phyloP scores from a whole-genome alignment of 192 early-diverging fungal genomes.

The Podila horticola region DNA sequence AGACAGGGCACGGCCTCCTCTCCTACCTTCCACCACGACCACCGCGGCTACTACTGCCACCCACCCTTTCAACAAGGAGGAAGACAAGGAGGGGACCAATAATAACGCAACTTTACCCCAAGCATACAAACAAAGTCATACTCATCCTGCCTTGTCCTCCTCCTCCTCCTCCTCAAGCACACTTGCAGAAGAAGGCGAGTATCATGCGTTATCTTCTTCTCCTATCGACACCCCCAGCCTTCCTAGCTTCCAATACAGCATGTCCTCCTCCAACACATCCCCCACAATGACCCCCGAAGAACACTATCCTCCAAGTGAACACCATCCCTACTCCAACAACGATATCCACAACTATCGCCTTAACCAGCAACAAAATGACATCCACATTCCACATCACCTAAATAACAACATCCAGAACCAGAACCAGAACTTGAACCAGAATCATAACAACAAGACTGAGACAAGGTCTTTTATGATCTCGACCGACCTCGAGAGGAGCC shows the following conservation, averaged over 20 bases:
- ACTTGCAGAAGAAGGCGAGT: neutral
- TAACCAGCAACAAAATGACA: neutral
- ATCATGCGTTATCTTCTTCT: neutral
- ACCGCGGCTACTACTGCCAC: neutral
- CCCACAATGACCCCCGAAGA: too few species aligned
- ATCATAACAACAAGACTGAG: neutral
- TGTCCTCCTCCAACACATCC: too few species aligned
- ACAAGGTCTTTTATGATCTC: neutral
- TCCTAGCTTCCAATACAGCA: neutral
- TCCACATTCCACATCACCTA: neutral
- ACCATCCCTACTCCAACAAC: conserved; percentile 3
- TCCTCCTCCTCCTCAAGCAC: neutral
- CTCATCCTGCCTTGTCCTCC: neutral
- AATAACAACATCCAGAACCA: too few species aligned
- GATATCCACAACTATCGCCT: neutral
- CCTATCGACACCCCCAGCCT: neutral
- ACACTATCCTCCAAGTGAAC: too few species aligned
- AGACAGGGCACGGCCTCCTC: conserved; percentile 2
- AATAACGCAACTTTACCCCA: too few species aligned
- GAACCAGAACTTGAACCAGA: too few species aligned
- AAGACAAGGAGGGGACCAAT: too few species aligned
- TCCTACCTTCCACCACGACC: neutral
- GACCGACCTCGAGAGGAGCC: neutral
- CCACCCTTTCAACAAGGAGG: neutral
- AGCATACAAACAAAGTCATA: too few species aligned